Conservation (phyloP, 495 filamentous ascomycete species). For the Tuber brumale region DNA sequence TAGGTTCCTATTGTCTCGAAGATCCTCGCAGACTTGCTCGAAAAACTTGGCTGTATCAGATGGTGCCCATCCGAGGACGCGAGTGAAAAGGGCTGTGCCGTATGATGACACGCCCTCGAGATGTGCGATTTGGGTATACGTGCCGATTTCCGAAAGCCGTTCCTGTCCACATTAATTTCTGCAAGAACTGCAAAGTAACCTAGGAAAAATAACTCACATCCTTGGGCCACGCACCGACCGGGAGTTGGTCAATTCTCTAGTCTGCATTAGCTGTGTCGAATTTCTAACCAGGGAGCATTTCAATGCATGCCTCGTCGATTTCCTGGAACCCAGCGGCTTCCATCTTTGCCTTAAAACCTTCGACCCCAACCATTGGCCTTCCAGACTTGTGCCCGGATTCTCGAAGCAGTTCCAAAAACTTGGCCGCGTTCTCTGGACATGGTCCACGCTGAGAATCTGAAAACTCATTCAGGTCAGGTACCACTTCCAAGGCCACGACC, state of each 20-base stretch:
- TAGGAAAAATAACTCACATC: neutral
- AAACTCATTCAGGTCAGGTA: neutral
- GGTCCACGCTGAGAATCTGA: neutral
- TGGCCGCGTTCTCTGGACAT: neutral
- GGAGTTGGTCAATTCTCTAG: constrained; percentile 8
- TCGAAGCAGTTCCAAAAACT: neutral
- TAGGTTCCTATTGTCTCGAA: constrained; percentile 4
- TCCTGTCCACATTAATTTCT: neutral
- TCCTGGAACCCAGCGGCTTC: neutral
- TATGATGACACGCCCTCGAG: constrained; percentile 6
- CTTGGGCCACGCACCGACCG: constrained; percentile 14
- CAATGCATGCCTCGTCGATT: neutral
- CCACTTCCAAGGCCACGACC: neutral
- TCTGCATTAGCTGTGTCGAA: constrained; percentile 39
- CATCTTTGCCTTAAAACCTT: neutral
- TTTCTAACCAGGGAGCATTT: neutral
- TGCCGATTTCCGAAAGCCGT: neutral
- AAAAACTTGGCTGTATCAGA: constrained; percentile 4
- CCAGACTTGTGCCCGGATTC: neutral
- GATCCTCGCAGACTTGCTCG: neutral
- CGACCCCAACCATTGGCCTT: neutral
- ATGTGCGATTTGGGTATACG: neutral
- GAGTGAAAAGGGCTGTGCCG: constrained; percentile 8
- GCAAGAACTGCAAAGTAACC: neutral
- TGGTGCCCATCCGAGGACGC: constrained; percentile 10